Percentiles rank a stretch among this genome's conserved stretches.
These are phyloP conservation scores for Epichloe elymi DNA, from an alignment of 2,329 filamentous ascomycete species.

Conservation along the genomic window DNA sequence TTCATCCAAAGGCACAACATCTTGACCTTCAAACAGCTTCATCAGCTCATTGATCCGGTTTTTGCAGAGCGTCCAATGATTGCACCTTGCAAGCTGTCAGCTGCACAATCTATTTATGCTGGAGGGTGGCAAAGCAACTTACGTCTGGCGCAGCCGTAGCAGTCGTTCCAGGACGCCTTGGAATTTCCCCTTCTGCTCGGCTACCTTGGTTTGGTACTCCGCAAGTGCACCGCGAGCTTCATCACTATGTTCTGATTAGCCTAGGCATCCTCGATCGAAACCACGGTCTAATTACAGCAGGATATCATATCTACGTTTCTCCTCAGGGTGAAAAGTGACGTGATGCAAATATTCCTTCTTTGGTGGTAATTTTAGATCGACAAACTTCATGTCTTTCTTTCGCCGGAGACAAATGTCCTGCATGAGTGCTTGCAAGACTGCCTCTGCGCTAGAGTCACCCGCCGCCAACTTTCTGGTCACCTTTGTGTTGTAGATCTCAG, in stretches of 20 bases:
- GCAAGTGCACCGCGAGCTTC: conserved; percentile 63
- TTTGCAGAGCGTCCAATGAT: conserved; percentile 75
- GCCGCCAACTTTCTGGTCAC: conserved; percentile 49
- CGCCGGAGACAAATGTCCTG: conserved; percentile 67
- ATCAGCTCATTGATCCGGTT: conserved; percentile 62
- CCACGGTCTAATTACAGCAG: conserved; percentile 39
- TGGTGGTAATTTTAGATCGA: conserved; percentile 65
- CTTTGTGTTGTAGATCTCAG: conserved; percentile 56
- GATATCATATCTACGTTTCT: conserved; percentile 64
- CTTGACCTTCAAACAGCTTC: conserved; percentile 51
- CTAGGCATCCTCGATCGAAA: background rate
- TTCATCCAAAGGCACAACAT: conserved; percentile 54
- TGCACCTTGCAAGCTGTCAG: conserved; percentile 40
- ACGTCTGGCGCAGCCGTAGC: conserved; percentile 67
- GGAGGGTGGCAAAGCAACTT: conserved; percentile 8
- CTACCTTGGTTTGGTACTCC: conserved; percentile 37
- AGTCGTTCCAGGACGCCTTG: conserved; percentile 68
- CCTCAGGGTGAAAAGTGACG: conserved; percentile 59
- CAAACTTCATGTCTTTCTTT: conserved; percentile 78
- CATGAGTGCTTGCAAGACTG: conserved; percentile 64
- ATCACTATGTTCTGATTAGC: conserved; percentile 28
- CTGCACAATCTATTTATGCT: background rate
- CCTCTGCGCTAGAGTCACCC: conserved; percentile 43
- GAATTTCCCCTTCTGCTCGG: conserved; percentile 43
- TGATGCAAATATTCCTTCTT: conserved; percentile 68